phyloP scores from a whole-genome alignment of 768 basidiomycete species.

The Steccherinum ochraceum region DNA sequence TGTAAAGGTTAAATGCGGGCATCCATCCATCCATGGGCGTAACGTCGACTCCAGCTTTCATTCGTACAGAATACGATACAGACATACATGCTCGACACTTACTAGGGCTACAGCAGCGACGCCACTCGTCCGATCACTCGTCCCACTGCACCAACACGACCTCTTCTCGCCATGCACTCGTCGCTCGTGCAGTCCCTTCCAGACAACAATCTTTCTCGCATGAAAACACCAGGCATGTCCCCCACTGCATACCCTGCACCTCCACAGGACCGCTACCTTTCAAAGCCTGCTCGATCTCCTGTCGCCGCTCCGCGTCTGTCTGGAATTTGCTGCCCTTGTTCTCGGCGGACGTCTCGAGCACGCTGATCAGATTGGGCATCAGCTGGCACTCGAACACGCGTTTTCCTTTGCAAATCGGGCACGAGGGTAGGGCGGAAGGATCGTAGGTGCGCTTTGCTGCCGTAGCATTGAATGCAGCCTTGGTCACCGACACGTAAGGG shows the following conservation, averaged over 20 bases:
- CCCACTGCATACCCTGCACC: constrained; percentile 86
- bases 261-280: constrained; percentile 39
- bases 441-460: constrained; percentile 46
- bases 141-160: constrained; percentile 74
- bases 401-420: constrained; percentile 57
- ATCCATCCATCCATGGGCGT: too few species aligned
- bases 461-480: constrained; percentile 52
- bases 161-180: constrained; percentile 65
- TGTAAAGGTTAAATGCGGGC: too few species aligned
- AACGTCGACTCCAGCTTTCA: too few species aligned
- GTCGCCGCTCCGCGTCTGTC: constrained; percentile 65
- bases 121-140: too few species aligned
- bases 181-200: constrained; percentile 30
- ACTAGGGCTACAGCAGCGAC: too few species aligned
- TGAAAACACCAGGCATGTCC: constrained; percentile 84
- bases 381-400: constrained; percentile 91
- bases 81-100: too few species aligned
- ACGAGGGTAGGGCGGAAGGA: constrained; percentile 49
- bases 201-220: constrained; percentile 76
- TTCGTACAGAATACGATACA: too few species aligned
- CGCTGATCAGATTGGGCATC: constrained; percentile 89
- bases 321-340: constrained; percentile 29
- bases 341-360: constrained; percentile 30
- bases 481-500: constrained; percentile 47
- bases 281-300: constrained; percentile 50